Conservation (phyloP, 2,329 filamentous ascomycete genomes). For the Ceratocystis cacaofunesta region DNA sequence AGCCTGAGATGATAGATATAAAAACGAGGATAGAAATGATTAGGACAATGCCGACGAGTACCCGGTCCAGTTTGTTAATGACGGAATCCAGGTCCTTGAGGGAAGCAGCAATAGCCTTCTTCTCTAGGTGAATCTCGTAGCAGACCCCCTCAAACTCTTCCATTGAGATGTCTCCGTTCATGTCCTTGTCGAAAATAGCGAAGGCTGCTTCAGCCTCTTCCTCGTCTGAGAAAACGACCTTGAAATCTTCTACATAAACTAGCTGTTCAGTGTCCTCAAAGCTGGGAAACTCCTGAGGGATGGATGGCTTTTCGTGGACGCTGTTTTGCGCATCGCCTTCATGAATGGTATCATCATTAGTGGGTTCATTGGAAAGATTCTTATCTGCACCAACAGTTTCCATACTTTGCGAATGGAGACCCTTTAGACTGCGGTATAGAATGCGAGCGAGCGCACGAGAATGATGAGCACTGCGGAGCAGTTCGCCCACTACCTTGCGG, state of each 20-base stretch:
- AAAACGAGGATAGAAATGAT: conserved; percentile 75
- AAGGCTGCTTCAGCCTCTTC: conserved; percentile 87
- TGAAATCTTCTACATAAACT: conserved; percentile 63
- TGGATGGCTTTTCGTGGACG: conserved; percentile 12
- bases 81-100: conserved; percentile 92
- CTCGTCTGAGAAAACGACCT: conserved; percentile 59
- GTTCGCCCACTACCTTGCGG: conserved; percentile 65
- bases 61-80: conserved; percentile 73
- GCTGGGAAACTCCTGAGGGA: conserved; percentile 29
- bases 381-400: conserved; percentile 1
- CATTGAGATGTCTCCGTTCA: conserved; percentile 93
- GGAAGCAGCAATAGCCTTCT: conserved; percentile 88
- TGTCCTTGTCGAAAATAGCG: conserved; percentile 83
- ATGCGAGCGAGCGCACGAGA: conserved; percentile 76
- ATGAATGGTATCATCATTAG: background rate
- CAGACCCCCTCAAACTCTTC: conserved; percentile 86
- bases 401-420: conserved; percentile 10
- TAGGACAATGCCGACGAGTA: conserved; percentile 74
- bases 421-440: conserved; percentile 63
- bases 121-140: conserved; percentile 85
- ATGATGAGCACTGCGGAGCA: conserved; percentile 56
- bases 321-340: conserved; percentile 4
- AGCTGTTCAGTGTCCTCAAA: conserved; percentile 51
- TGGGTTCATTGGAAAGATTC: background rate
- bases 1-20: conserved; percentile 75